Conservation (phyloP, 768 basidiomycete genomes). For the Boletus vermiculosoides region DNA sequence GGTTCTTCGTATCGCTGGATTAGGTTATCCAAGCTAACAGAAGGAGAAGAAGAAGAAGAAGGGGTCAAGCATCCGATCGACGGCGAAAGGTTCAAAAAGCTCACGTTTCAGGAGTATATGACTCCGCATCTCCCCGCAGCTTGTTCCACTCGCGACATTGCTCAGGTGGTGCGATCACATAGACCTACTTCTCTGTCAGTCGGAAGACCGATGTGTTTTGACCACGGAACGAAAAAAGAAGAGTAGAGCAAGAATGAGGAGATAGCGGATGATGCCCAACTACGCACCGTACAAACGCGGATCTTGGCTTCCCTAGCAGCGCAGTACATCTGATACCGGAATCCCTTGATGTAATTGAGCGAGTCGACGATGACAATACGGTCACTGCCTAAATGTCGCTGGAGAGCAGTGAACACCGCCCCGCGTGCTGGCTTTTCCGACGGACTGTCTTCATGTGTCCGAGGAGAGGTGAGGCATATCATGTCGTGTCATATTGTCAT, state of each 20-base stretch:
- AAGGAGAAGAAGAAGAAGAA: background rate
- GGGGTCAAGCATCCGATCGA: background rate
- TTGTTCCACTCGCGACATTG: slow-evolving; percentile 77
- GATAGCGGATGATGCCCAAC: background rate
- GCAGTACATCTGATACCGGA: slow-evolving; percentile 97
- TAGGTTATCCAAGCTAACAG: slow-evolving; percentile 39
- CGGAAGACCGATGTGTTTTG: background rate
- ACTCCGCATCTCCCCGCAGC: slow-evolving; percentile 42
- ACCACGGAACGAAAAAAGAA: background rate
- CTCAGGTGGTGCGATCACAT: slow-evolving; percentile 71
- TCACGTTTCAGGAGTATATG: slow-evolving; percentile 74
- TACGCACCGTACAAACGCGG: slow-evolving; percentile 80
- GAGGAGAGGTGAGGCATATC: background rate
- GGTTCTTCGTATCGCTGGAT: slow-evolving; percentile 92
- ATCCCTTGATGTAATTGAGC: slow-evolving; percentile 97
- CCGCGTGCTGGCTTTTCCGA: slow-evolving; percentile 89
- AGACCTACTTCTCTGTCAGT: slow-evolving; percentile 50
- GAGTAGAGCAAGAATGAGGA: background rate
- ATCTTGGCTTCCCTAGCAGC: slow-evolving; percentile 86
- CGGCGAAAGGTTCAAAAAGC: background rate
- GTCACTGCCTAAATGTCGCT: slow-evolving; percentile 66
- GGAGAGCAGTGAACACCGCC: slow-evolving; percentile 78
- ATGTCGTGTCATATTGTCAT: background rate
- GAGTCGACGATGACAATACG: slow-evolving; percentile 88
- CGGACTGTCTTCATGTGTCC: slow-evolving; percentile 52